Evolutionary conservation across 179 eudicot genomes (phyloP).

Genomic region (Heliamphora ciliata): DNA sequence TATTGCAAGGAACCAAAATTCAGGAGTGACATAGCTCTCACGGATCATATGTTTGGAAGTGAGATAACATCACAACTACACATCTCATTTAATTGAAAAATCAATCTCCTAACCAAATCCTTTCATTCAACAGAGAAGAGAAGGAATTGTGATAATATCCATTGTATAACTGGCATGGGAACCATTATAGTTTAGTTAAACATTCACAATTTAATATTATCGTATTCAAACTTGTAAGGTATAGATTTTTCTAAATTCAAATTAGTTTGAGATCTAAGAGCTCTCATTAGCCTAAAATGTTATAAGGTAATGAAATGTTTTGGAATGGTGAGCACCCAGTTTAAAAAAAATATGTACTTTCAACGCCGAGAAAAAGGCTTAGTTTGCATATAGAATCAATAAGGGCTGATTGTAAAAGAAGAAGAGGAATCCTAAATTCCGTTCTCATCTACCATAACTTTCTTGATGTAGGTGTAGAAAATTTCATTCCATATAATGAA

Average conservation of each 20-base stretch:
- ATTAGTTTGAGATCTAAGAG: background rate
- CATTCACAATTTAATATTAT: background rate
- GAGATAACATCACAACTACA: too few relatives aligned
- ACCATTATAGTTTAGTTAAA: background rate
- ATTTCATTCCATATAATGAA: background rate
- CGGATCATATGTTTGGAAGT: too few relatives aligned
- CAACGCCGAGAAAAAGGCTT: background rate
- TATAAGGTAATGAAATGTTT: background rate
- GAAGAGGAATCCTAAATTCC: background rate
- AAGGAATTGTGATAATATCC: too few relatives aligned
- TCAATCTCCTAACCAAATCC: too few relatives aligned
- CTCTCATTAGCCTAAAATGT: background rate
- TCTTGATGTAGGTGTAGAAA: background rate
- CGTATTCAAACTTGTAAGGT: background rate
- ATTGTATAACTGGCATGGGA: background rate
- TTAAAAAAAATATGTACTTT: background rate
- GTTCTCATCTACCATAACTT: background rate
- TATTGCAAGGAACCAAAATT: too few relatives aligned
- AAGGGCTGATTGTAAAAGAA: too few relatives aligned
- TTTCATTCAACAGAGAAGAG: too few relatives aligned
- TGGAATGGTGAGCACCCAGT: background rate
- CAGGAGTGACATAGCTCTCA: too few relatives aligned
- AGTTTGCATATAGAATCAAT: background rate
- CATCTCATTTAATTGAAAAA: too few relatives aligned
- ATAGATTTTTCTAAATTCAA: background rate